Evolutionary conservation across 164 flowering plant species (phyloP), one percentile per base, ranked within the genome.

Genomic region (Magnolia officinalis): DNA sequence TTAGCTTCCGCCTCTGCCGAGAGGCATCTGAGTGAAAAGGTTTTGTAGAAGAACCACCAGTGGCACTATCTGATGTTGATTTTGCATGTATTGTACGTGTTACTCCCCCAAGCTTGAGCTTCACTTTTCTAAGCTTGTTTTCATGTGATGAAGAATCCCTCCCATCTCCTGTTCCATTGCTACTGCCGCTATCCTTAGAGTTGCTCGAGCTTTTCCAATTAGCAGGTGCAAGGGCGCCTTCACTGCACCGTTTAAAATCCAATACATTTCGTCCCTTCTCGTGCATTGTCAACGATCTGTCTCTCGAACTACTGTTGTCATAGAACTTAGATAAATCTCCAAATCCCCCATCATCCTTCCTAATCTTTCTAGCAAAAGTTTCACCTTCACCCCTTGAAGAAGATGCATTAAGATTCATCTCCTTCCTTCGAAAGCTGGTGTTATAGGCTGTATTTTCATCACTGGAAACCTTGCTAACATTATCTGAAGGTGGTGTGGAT

Each of bases 81-180:
- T 86, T 89, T 66, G 95, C 86, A 73, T 92, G 90, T 72, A 94
- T 87, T 24, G 94, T 91, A 31, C 83, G 90, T 4, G 89, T 89
- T 26, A 91, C 88, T n/a, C 98, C 96, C 71, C 92, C 92, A 76
- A 96, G 90, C 85, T 88, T 96, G 65, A 94, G 90, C 82, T 91
- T 96, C 21, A 96, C 89, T 69, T 88, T 94, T 79, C 88, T 91
- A 26, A 87, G 88, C 82, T 83, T 89, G 77, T 70, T 85, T 72
- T 90, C 90, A 80, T 67, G 68, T 52, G 72, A 49, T 21, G 72
- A 74, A 10, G 76, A 24, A 21, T 74, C 72, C 51, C 19, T 67
- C 18, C 76, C 58, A 31, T 74, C 83, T 71, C 81, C 88, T 21
- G 49, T 69, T 50, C 80, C 87, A 45, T 70, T 70, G 70, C 64